Conservation (phyloP, 2,329 filamentous ascomycete genomes). For the Fusarium annulatum region DNA sequence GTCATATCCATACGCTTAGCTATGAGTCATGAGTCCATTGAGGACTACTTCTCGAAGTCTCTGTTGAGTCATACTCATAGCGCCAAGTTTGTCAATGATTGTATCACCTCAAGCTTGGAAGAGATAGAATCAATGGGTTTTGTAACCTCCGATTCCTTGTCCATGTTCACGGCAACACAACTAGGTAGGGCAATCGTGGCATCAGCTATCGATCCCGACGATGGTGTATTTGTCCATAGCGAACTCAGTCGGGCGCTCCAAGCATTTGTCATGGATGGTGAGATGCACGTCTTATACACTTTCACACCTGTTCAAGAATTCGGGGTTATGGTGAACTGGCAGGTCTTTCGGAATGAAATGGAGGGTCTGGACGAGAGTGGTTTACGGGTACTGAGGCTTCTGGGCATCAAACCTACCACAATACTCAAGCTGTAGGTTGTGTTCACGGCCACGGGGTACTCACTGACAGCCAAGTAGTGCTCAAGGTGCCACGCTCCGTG, state of each 20-base stretch:
- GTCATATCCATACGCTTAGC: slow-evolving; percentile 75
- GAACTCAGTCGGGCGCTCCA: slow-evolving; percentile 75
- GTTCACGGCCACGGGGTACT: background rate
- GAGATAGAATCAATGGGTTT: slow-evolving; percentile 68
- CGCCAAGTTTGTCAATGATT: slow-evolving; percentile 59
- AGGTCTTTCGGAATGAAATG: slow-evolving; percentile 76
- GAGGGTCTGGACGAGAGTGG: slow-evolving; percentile 77
- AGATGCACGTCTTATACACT: slow-evolving; percentile 82
- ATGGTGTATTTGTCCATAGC: slow-evolving; percentile 77
- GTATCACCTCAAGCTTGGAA: slow-evolving; percentile 68
- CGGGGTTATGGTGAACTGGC: slow-evolving; percentile 73
- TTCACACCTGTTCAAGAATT: slow-evolving; percentile 77
- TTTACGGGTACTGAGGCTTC: slow-evolving; percentile 72
- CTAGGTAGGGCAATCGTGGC: slow-evolving; percentile 78
- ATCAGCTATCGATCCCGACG: slow-evolving; percentile 78
- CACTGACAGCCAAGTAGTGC: slow-evolving; percentile 60
- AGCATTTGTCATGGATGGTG: slow-evolving; percentile 83
- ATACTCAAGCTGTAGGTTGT: slow-evolving; percentile 72
- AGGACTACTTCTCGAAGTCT: slow-evolving; percentile 76
- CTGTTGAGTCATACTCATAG: slow-evolving; percentile 70
- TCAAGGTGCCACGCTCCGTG: slow-evolving; percentile 72
- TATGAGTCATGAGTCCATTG: slow-evolving; percentile 70
- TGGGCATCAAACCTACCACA: slow-evolving; percentile 74
- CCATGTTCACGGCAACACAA: slow-evolving; percentile 69
- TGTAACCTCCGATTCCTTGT: slow-evolving; percentile 60